Evolutionary conservation across 768 basidiomycete genomes (phyloP).

Genomic region (Tulasnella sp.): DNA sequence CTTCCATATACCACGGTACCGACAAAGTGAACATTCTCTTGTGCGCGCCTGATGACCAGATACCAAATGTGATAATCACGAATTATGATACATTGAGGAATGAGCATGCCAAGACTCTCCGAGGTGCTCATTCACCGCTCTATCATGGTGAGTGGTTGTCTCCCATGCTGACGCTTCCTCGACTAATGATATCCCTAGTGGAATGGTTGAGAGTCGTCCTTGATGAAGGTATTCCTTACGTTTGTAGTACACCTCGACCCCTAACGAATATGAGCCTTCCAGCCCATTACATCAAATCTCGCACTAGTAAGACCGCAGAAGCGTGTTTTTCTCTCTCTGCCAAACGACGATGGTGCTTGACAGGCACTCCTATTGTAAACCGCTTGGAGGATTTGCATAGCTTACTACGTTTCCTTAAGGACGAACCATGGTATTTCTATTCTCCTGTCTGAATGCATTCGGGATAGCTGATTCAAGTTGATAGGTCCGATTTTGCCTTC

Average conservation of each 20-base stretch:
- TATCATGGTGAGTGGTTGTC: constrained; percentile 39
- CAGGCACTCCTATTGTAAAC: constrained; percentile 94
- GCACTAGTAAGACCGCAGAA: constrained; percentile 74
- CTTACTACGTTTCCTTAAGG: constrained; percentile 19
- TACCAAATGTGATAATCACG: constrained; percentile 72
- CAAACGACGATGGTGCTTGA: constrained; percentile 79
- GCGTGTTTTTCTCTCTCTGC: constrained; percentile 77
- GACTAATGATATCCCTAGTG: constrained; percentile 32
- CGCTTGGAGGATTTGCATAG: constrained; percentile 76
- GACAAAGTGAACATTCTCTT: constrained; percentile 53
- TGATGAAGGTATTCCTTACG: constrained; percentile 42
- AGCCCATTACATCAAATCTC: constrained; percentile 88
- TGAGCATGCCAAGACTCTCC: constrained; percentile 53
- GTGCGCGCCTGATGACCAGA: constrained; percentile 41
- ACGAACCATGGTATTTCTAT: constrained; percentile 14
- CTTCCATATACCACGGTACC: constrained; percentile 79
- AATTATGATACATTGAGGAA: constrained; percentile 87
- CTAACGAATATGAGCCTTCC: background rate
- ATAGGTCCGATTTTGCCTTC: constrained; percentile 60
- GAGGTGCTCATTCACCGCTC: constrained; percentile 36
- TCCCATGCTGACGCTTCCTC: background rate
- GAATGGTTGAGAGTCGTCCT: constrained; percentile 73
- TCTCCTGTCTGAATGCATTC: background rate
- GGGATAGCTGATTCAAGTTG: background rate
- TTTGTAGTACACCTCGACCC: too few relatives aligned